Conservation (phyloP, 768 basidiomycete species). For the Russula sp. region DNA sequence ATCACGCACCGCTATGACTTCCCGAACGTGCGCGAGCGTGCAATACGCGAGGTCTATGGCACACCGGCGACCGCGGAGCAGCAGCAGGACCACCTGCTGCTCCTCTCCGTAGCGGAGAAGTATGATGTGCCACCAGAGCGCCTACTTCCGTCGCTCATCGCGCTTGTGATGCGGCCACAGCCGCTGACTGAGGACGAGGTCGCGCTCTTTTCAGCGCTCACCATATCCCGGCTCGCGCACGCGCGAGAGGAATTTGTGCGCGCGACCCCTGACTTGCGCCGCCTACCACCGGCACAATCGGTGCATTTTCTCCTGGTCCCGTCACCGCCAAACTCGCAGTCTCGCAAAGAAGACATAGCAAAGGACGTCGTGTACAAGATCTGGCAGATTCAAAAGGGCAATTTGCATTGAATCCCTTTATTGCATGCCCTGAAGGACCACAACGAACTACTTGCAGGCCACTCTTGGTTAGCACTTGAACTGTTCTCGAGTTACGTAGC, state of each 20-base stretch:
- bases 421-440: no score
- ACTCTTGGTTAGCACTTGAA: no score
- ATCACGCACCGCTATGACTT: slow-evolving; percentile 17
- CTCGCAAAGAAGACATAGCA: background rate
- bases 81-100: background rate
- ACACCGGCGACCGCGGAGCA: background rate
- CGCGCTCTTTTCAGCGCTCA: slow-evolving; percentile 1
- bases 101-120: slow-evolving; percentile 13
- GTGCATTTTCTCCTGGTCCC: no score
- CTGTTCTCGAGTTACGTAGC: no score
- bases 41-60: slow-evolving; percentile 9
- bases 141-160: slow-evolving; percentile 3
- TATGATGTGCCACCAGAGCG: slow-evolving; percentile 1
- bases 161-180: slow-evolving; percentile 1
- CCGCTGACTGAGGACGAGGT: slow-evolving; percentile 13
- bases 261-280: no score
- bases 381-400: background rate
- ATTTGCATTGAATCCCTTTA: no score
- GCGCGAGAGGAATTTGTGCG: slow-evolving; percentile 9
- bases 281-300: no score
- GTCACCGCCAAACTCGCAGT: no score
- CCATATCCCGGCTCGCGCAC: slow-evolving; percentile 12
- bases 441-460: no score
- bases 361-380: background rate
- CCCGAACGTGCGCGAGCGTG: slow-evolving; percentile 9